Evolutionary conservation across 306 rosid genomes (phyloP), one percentile per base, ranked within the genome.

Genomic region (Quercus engelmannii): DNA sequence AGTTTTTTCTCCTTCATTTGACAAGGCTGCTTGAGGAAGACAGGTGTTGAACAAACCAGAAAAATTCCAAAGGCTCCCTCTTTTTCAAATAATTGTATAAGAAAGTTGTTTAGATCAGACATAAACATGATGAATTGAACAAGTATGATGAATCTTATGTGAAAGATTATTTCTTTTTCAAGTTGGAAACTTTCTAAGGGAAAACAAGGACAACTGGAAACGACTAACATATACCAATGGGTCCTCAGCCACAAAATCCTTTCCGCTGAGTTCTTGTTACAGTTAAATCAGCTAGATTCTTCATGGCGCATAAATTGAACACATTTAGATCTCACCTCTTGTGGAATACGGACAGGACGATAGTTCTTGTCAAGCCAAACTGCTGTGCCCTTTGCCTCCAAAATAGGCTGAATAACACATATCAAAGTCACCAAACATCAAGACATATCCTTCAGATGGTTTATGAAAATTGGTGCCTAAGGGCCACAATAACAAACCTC

Each of bases 351-450:
- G 77, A 85, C 75, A 7, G 99, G 97, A 18, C 83, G 94, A 69
- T 92, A 92, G 78, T 73, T 90, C 80, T 85, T 87, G 86, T 92
- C 92, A 23, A 95, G 92, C 96, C 97, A 91, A 61, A 92, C 98
- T 5, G 86, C 96, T 1, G 94, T 86, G 80, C 87, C 93, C 88
- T 85, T 91, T 71, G 97, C 92, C 80, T 95, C 98, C 90, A 92
- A 81, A 51, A 90, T 81, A 75, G 94, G 98, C 96, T 95, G 87
- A 76, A 73, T 28, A 61, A 68, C 51, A 2, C 72, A 41, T 57
- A 69, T 64, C 74, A 85, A 77, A 70, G 79, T 33, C 56, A 80
- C n/a, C 30, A 61, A 51, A 54, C 49, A 80, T 83, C 78, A 73
- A 69, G 54, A 80, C 25, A 76, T 62, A 49, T 31, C 69, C 38